Conservation (phyloP, 495 filamentous ascomycete genomes). For the Stereocaulon alpinum region DNA sequence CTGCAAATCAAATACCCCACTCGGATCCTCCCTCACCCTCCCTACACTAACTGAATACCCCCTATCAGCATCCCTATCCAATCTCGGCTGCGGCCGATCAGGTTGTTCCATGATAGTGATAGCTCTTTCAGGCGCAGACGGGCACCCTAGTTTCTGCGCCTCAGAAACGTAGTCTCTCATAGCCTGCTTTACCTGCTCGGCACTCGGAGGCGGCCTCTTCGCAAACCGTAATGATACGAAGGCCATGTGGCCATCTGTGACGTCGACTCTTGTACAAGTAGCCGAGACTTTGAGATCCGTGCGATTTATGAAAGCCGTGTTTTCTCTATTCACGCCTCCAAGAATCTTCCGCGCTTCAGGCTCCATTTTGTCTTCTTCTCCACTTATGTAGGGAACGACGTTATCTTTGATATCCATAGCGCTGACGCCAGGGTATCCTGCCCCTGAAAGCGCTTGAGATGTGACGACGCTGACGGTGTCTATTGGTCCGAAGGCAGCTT, state of each 20-base stretch:
- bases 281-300: slow-evolving; percentile 56
- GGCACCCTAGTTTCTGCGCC: slow-evolving; percentile 61
- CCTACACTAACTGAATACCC: slow-evolving; percentile 80
- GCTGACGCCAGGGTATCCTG: slow-evolving; percentile 79
- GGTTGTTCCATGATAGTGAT: slow-evolving; percentile 72
- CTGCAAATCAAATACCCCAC: slow-evolving; percentile 70
- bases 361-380: slow-evolving; percentile 83
- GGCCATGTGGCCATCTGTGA: slow-evolving; percentile 76
- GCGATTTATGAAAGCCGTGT: slow-evolving; percentile 57
- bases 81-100: slow-evolving; percentile 73
- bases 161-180: slow-evolving; percentile 65
- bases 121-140: slow-evolving; percentile 60
- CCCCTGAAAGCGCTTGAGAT: slow-evolving; percentile 79
- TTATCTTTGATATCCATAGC: slow-evolving; percentile 68
- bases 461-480: slow-evolving; percentile 71
- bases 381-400: slow-evolving; percentile 75
- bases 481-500: slow-evolving; percentile 64
- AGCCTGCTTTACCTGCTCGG: slow-evolving; percentile 58
- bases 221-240: slow-evolving; percentile 70
- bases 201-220: slow-evolving; percentile 41
- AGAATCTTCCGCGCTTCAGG: slow-evolving; percentile 81
- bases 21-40: slow-evolving; percentile 60
- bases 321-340: slow-evolving; percentile 52
- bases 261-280: slow-evolving; percentile 72
- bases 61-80: slow-evolving; percentile 62